Base-by-base conservation (phyloP, 1,139 yeast species). In the Blastobotrys ciferrii region DNA sequence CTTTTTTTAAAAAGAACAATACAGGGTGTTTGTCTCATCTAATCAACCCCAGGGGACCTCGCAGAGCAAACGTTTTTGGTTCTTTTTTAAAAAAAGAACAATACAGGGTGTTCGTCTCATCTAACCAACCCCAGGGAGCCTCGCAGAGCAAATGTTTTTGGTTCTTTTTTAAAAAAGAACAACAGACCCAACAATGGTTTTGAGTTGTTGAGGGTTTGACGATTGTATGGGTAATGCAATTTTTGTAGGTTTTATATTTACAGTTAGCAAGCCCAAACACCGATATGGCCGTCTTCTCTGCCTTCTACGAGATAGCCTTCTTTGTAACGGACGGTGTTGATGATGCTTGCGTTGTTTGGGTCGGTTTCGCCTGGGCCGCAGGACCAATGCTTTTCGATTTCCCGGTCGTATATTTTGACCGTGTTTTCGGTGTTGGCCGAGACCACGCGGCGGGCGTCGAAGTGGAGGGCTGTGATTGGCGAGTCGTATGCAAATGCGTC, bases 281-380 rank as follows among this genome's bases (percentile, higher is more conserved):
- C 81, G 19, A 82, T 69, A 19, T 67, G 68, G 42, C 89, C 88
- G 56, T 75, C 77, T 7, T 67, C 63, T 47, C 84, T 71, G 14
- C 87, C 87, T 52, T 80, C 85, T 9, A 82, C 76, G 51, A 81
- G 64, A 61, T 82, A 82, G 1, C 85, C 84, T 53, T 81, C 82
- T 52, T 74, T 75, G 56, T 78, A 79, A 43, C 76, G 69, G 17
- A 78, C 76, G 46, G 67, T 67, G 35, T 71, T 71, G 36, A 76
- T 68, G 9, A 63, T 56, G 1, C 66, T 59, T 11, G 65, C 61
- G 2, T 63, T 60, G 11, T 58, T 55, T 2, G 58, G 64, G 28
- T 64, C 68, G 13, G 58, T 61, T 43, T 56, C 66, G 11, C 69
- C 71, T 2, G 71, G 71, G 11, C 81, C 81, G 56, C 80, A 72